Conservation (phyloP, 2,329 filamentous ascomycete species). For the Cadophora sp. region DNA sequence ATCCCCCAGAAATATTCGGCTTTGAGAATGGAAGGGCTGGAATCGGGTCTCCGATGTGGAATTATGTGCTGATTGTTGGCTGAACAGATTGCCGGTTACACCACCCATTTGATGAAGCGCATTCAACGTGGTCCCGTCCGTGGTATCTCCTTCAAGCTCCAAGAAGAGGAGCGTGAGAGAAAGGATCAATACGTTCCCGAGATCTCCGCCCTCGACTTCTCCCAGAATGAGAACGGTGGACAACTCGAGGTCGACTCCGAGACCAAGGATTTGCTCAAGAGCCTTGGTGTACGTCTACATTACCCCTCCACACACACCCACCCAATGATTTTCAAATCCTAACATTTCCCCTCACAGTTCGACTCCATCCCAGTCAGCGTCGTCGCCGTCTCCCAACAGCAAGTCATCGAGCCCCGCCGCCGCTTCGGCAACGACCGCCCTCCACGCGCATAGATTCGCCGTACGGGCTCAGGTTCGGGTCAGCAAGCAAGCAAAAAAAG, state of each 20-base stretch:
- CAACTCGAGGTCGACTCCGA: conserved; percentile 95
- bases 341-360: conserved; percentile 67
- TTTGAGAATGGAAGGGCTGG: background rate
- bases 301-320: conserved; percentile 5
- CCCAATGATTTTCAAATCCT: conserved; percentile 34
- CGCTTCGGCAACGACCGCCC: conserved; percentile 72
- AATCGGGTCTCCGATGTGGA: background rate
- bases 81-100: conserved; percentile 91
- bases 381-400: conserved; percentile 86
- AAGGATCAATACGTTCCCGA: conserved; percentile 99
- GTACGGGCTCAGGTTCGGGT: background rate
- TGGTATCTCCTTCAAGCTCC: conserved; percentile 99
- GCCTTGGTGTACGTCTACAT: conserved; percentile 83
- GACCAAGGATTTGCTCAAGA: conserved; percentile 99
- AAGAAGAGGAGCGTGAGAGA: conserved; percentile 99
- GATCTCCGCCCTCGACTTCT: conserved; percentile 97
- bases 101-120: conserved; percentile 99
- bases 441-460: conserved; percentile 51
- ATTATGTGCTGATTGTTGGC: conserved; percentile 3
- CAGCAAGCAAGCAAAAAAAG: conserved; percentile 10
- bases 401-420: conserved; percentile 81
- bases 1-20: background rate
- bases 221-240: conserved; percentile 85
- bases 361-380: conserved; percentile 98
- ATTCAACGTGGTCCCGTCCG: conserved; percentile 99